Base-by-base conservation (phyloP, 2,329 filamentous ascomycete genomes). In the Sphaerulina populicola region DNA sequence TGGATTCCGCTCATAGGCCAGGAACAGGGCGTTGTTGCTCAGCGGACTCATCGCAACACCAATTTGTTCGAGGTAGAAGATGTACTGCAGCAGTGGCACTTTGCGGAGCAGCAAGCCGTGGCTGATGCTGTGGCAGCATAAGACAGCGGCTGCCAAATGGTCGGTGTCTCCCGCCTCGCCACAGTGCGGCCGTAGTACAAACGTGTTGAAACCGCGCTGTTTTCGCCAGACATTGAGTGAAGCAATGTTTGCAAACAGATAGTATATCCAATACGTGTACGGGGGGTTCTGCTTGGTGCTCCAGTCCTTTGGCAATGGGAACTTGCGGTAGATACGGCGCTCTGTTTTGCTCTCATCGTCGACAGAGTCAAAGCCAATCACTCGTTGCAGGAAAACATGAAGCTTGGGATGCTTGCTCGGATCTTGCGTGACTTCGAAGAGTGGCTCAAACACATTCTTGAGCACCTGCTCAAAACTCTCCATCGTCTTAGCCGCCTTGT, bases 181-280 rank as follows among this genome's bases (percentile, higher is more conserved):
- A 64, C 90, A 97, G 70, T 98, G 93, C 8, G 93, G 93, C 36
- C 93, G 82, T 46, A 98, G 75, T 14, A 94, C 77, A 67, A 98
- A 94, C 0, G 93, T 98, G 68, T 94, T 98, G 77, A 97, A 96
- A 0, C 90, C 90, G 45, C 91, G 83, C 65, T 85, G 83, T 65
- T 88, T 91, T 39, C 93, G 82, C 85, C 87, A 96, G 52, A 85
- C 80, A 66, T 98, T 98, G 61, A 98, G 77, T 8, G 90, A 95
- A 0, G 85, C 79, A 69, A 96, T 88, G 68, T 98, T 98, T 57
- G 93, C 83, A 64, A 93, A 97, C 47, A 97, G 77, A 65, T 95
- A 94, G 71, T 98, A 98, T 65, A 97, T 86, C 93, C 93, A 98
- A 72, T 98, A 98, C 67, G 86, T 96, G 72, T 98, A 98, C 0